A percentile compares a stretch with the other conserved stretches of the same genome.
Evolutionary conservation across 192 early-diverging fungal species (phyloP).

Genomic region (Mortierella hygrophila): DNA sequence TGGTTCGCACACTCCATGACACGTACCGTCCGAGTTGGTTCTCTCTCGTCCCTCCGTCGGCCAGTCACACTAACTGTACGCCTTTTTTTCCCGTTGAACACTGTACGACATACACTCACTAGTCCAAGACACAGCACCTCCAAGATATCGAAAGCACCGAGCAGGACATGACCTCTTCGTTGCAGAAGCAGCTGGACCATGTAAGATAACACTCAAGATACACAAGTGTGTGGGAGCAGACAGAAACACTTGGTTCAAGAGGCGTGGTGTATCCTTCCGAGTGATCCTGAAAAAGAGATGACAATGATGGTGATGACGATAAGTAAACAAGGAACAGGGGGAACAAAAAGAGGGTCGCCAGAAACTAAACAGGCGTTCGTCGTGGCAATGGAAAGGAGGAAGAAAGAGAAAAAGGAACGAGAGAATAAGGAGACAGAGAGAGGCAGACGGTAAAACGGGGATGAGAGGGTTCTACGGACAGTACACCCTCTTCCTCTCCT

Average conservation of each 20-base stretch:
- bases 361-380: not conserved
- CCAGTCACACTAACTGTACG: not conserved
- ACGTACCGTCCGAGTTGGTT: not conserved
- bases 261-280: not conserved
- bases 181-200: slow-evolving; percentile 58
- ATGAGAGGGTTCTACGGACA: slow-evolving; percentile 1
- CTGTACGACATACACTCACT: slow-evolving; percentile 1
- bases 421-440: not conserved
- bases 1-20: not conserved
- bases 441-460: not conserved
- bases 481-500: not conserved
- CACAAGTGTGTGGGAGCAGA: not conserved
- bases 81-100: not conserved
- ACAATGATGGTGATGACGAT: not conserved
- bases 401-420: not conserved
- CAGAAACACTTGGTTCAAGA: not conserved
- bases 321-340: not conserved
- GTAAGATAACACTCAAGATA: slow-evolving; percentile 17
- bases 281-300: not conserved
- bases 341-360: not conserved
- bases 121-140: slow-evolving; percentile 51
- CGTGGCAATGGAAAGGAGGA: not conserved
- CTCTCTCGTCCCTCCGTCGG: not conserved
- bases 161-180: slow-evolving; percentile 55
- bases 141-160: slow-evolving; percentile 55